These are phyloP conservation scores for Cryptococcus hybrid DNA, from an alignment of 1,284 basidiomycete species.

Conservation along the genomic window DNA sequence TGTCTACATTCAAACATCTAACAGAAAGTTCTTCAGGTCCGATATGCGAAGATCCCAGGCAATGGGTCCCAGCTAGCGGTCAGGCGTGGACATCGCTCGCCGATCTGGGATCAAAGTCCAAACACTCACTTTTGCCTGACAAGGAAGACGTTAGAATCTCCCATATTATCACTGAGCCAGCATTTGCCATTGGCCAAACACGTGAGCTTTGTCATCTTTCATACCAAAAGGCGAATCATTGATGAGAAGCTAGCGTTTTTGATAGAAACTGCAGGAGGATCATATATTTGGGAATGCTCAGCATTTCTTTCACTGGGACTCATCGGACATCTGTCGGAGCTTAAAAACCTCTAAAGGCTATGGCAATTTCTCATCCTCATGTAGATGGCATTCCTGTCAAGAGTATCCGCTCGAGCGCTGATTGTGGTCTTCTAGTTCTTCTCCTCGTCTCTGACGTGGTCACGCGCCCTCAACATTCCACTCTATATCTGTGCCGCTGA, in stretches of 20 bases:
- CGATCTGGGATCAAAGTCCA: slow-evolving; percentile 18
- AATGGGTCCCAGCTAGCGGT: slow-evolving; percentile 40
- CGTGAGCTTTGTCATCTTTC: slow-evolving; percentile 24
- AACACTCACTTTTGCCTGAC: slow-evolving; percentile 33
- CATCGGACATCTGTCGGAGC: slow-evolving; percentile 23
- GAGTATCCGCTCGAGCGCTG: neutral
- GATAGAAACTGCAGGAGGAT: slow-evolving; percentile 35
- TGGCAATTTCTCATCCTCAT: slow-evolving; percentile 49
- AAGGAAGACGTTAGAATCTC: slow-evolving; percentile 34
- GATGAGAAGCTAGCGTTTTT: slow-evolving; percentile 32
- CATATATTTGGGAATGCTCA: slow-evolving; percentile 48
- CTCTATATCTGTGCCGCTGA: slow-evolving; percentile 41
- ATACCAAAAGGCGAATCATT: neutral
- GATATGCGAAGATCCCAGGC: slow-evolving; percentile 42
- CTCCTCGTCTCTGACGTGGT: slow-evolving; percentile 45
- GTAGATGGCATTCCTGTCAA: slow-evolving; percentile 18
- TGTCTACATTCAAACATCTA: neutral
- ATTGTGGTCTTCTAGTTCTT: slow-evolving; percentile 37
- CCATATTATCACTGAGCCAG: slow-evolving; percentile 37
- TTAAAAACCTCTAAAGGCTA: slow-evolving; percentile 39
- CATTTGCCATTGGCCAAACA: slow-evolving; percentile 46
- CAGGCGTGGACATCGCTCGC: slow-evolving; percentile 42
- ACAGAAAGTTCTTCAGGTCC: slow-evolving; percentile 14
- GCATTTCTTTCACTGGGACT: slow-evolving; percentile 37
- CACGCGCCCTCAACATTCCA: slow-evolving; percentile 40